Conservation (phyloP, 2,329 filamentous ascomycete genomes). For the Apiospora marii region DNA sequence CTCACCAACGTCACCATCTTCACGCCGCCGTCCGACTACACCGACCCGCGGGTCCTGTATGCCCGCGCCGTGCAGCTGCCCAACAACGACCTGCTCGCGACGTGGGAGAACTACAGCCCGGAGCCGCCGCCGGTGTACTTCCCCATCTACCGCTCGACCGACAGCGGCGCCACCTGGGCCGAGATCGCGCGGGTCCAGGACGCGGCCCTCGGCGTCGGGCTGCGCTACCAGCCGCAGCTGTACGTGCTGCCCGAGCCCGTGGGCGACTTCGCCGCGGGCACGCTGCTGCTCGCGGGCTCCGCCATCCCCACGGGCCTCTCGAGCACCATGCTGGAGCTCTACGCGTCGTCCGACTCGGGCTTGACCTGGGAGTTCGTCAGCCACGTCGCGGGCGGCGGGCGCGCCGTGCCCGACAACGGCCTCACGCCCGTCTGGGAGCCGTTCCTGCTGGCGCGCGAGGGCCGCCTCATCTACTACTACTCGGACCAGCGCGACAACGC, state of each 20-base stretch:
- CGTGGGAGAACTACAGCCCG: constrained; percentile 64
- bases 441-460: constrained; percentile 66
- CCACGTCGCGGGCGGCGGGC: constrained; percentile 70
- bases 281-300: constrained; percentile 68
- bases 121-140: constrained; percentile 63
- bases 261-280: constrained; percentile 67
- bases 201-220: constrained; percentile 68
- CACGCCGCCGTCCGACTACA: constrained; percentile 52
- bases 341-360: constrained; percentile 68
- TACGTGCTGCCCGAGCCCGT: constrained; percentile 67
- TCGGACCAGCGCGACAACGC: constrained; percentile 72
- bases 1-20: constrained; percentile 40
- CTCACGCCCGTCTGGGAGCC: constrained; percentile 78
- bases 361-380: constrained; percentile 72
- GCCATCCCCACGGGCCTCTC: constrained; percentile 67
- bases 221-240: constrained; percentile 74
- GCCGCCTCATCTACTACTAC: constrained; percentile 71
- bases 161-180: constrained; percentile 67
- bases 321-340: constrained; percentile 73
- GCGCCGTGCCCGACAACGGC: constrained; percentile 68
- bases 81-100: constrained; percentile 57
- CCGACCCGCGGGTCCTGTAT: constrained; percentile 52
- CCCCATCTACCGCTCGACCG: constrained; percentile 61
- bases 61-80: constrained; percentile 53
- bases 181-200: constrained; percentile 70